Conservation (phyloP, 768 basidiomycete species). For the Leccinum obscurum region DNA sequence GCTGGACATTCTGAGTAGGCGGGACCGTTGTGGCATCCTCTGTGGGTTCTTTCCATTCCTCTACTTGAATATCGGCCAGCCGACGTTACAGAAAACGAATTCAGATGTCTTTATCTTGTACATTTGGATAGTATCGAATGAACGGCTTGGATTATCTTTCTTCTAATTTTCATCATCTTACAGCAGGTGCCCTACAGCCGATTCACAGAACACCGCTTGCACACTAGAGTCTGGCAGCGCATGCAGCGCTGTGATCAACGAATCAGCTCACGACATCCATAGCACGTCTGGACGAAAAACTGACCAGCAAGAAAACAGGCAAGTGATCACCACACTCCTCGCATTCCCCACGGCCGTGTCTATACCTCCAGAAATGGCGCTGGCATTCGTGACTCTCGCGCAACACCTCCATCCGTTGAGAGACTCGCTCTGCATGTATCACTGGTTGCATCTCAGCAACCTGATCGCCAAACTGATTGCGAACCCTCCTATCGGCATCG, state of each 20-base stretch:
- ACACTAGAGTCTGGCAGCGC: slow-evolving; percentile 25
- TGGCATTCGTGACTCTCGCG: slow-evolving; percentile 56
- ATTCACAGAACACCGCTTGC: slow-evolving; percentile 31
- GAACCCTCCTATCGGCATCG: slow-evolving; percentile 26
- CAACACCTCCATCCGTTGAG: slow-evolving; percentile 35
- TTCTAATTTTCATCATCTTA: not conserved
- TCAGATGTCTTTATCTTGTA: not conserved
- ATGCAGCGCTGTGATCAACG: slow-evolving; percentile 21
- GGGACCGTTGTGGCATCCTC: not conserved
- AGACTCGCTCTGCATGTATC: slow-evolving; percentile 21
- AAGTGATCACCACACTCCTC: slow-evolving; percentile 45
- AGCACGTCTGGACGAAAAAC: slow-evolving; percentile 11
- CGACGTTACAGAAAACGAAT: not conserved
- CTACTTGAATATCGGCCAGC: not conserved
- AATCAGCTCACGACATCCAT: not conserved
- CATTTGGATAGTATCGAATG: not conserved
- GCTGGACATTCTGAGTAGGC: slow-evolving; percentile 2
- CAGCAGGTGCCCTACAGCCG: slow-evolving; percentile 17
- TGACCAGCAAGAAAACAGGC: slow-evolving; percentile 47
- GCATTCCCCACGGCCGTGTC: slow-evolving; percentile 44
- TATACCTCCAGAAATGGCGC: slow-evolving; percentile 44
- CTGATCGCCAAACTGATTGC: slow-evolving; percentile 24
- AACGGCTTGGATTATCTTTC: not conserved
- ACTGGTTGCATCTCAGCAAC: slow-evolving; percentile 17
- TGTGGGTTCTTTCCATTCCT: not conserved